phyloP scores from a whole-genome alignment of 495 filamentous ascomycete species.

The Lasiosphaeria miniovina region DNA sequence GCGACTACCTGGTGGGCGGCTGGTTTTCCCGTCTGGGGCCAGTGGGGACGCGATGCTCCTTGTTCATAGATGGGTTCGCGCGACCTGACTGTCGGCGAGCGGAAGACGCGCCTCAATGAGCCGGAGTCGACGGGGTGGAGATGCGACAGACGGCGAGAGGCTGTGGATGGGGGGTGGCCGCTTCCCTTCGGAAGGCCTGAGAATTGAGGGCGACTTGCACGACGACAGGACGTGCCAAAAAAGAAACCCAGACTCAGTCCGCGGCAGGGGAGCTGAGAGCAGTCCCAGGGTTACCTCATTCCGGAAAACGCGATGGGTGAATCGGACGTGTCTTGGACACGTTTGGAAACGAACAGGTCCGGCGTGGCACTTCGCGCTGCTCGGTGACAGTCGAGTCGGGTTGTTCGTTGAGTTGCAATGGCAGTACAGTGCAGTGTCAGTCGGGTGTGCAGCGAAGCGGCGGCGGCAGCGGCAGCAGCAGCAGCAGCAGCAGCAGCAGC shows the following conservation, averaged over 20 bases:
- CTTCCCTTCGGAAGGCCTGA: no score
- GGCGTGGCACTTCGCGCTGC: background rate
- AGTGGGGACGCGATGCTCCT: constrained; percentile 52
- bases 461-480: no score
- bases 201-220: no score
- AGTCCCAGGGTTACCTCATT: constrained; percentile 51
- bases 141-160: constrained; percentile 10
- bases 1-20: constrained; percentile 45
- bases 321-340: constrained; percentile 20
- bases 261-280: constrained; percentile 50
- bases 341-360: background rate
- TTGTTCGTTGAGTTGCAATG: constrained; percentile 10
- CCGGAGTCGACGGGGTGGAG: constrained; percentile 10
- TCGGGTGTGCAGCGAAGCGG: background rate
- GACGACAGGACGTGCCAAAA: background rate
- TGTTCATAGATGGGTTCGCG: constrained; percentile 44
- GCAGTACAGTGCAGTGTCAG: background rate
- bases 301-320: constrained; percentile 29
- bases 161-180: constrained; percentile 6
- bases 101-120: constrained; percentile 17
- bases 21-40: constrained; percentile 55
- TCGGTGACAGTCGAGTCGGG: background rate
- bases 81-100: constrained; percentile 22
- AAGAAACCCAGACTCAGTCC: constrained; percentile 43
- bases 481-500: no score